These are phyloP conservation scores for Irineochytrium annulatum DNA, from an alignment of 192 early-diverging fungal genomes.

Conservation along the genomic window DNA sequence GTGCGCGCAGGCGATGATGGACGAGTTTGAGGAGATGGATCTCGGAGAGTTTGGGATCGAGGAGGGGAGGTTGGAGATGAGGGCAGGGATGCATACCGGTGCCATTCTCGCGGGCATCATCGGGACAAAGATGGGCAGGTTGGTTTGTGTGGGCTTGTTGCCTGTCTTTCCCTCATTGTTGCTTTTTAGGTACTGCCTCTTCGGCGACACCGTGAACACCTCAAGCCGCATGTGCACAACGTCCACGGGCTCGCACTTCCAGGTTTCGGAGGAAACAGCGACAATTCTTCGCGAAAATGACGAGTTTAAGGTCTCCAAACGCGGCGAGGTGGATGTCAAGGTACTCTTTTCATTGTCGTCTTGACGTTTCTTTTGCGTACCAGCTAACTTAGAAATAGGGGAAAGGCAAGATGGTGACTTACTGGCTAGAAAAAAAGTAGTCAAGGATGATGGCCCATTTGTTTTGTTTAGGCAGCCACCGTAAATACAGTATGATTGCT, in stretches of 20 bases:
- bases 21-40: constrained; percentile 5
- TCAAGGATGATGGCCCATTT: too few relatives aligned
- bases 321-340: constrained; percentile 34
- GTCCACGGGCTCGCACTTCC: constrained; percentile 22
- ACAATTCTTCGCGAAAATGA: constrained; percentile 12
- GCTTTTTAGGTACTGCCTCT: constrained; percentile 39
- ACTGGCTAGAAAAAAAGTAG: constrained; percentile 36
- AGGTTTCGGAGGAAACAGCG: constrained; percentile 25
- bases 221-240: constrained; percentile 34
- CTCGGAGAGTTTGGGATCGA: constrained; percentile 8
- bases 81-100: constrained; percentile 37
- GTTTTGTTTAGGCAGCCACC: too few relatives aligned
- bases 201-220: constrained; percentile 40
- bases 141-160: too few relatives aligned
- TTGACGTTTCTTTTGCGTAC: background rate
- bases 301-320: constrained; percentile 20
- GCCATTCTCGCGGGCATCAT: constrained; percentile 31
- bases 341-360: background rate
- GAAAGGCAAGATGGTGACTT: constrained; percentile 36
- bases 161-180: too few relatives aligned
- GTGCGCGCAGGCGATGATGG: constrained; percentile 8
- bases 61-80: constrained; percentile 17
- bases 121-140: constrained; percentile 40
- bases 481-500: too few relatives aligned
- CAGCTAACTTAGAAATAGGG: constrained; percentile 17